Evolutionary conservation across 2,329 filamentous ascomycete genomes (phyloP).

Genomic region (Penicillium brasilianum): DNA sequence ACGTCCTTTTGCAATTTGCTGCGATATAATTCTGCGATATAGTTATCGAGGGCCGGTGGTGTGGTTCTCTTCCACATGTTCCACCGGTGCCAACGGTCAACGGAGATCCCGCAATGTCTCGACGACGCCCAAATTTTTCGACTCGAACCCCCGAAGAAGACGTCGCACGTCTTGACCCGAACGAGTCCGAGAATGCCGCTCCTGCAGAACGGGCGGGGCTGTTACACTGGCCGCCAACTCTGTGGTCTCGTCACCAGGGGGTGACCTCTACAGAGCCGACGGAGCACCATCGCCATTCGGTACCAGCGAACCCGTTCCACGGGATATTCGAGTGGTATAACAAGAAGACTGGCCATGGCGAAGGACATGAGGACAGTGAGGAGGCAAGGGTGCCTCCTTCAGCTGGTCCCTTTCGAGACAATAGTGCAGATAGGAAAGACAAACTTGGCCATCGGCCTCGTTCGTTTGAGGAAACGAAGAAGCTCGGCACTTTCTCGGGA

Average conservation of each 20-base stretch:
- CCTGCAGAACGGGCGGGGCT: constrained; percentile 31
- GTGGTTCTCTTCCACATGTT: constrained; percentile 6
- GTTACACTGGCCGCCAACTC: constrained; percentile 29
- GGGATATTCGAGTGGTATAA: constrained; percentile 36
- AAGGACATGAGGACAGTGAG: constrained; percentile 12
- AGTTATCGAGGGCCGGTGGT: neutral
- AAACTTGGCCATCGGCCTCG: constrained; percentile 34
- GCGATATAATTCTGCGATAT: neutral
- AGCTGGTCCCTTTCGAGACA: constrained; percentile 33
- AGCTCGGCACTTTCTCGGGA: constrained; percentile 76
- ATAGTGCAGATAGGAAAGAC: constrained; percentile 40
- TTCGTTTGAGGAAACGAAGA: constrained; percentile 51
- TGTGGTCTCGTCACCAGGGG: constrained; percentile 33
- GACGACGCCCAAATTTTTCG: constrained; percentile 47
- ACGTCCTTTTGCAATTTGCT: neutral
- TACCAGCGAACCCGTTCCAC: constrained; percentile 30
- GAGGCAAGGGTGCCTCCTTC: constrained; percentile 21
- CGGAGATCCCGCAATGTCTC: constrained; percentile 35
- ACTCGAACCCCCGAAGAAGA: constrained; percentile 47
- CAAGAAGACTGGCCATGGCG: constrained; percentile 15
- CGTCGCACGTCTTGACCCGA: constrained; percentile 42
- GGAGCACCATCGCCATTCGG: constrained; percentile 27
- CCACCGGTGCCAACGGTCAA: constrained; percentile 15
- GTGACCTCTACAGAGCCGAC: constrained; percentile 26
- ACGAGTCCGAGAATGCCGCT: constrained; percentile 31